Conservation (phyloP, 148 eudicot species). For the Agrostemma githago region DNA sequence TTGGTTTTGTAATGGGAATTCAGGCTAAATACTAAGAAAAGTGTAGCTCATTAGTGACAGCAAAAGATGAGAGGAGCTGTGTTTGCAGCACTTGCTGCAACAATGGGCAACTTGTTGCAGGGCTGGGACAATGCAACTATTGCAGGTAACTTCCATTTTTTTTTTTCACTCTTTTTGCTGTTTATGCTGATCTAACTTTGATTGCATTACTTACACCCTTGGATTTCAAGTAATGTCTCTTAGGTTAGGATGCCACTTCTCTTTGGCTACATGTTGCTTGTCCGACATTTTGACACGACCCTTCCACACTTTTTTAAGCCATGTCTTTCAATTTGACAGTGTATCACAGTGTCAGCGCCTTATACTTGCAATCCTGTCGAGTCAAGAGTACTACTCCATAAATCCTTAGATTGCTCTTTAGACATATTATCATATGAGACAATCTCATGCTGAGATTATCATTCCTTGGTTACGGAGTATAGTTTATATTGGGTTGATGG, state of each 20-base stretch:
- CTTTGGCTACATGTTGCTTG: background rate
- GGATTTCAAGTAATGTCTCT: background rate
- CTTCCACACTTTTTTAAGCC: background rate
- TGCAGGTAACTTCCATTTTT: constrained; percentile 48
- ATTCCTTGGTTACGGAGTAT: background rate
- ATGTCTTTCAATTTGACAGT: no score
- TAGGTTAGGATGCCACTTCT: background rate
- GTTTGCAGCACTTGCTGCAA: constrained; percentile 77
- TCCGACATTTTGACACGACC: background rate
- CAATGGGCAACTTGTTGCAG: constrained; percentile 93
- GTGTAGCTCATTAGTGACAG: constrained; percentile 12
- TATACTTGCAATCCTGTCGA: background rate
- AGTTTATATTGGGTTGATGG: background rate
- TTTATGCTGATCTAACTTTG: background rate
- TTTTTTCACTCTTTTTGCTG: constrained; percentile 2
- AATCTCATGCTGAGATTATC: background rate
- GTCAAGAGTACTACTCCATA: background rate
- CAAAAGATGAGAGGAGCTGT: constrained; percentile 77
- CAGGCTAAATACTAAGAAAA: constrained; percentile 11
- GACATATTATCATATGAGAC: no score
- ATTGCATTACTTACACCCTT: background rate
- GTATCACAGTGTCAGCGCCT: background rate
- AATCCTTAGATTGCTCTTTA: background rate
- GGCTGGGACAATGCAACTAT: constrained; percentile 99
- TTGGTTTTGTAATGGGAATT: constrained; percentile 12